A percentile compares a stretch with the other conserved stretches of the same genome.
Evolutionary conservation across 345 rosid species (phyloP).

Genomic region (Salix brachista): DNA sequence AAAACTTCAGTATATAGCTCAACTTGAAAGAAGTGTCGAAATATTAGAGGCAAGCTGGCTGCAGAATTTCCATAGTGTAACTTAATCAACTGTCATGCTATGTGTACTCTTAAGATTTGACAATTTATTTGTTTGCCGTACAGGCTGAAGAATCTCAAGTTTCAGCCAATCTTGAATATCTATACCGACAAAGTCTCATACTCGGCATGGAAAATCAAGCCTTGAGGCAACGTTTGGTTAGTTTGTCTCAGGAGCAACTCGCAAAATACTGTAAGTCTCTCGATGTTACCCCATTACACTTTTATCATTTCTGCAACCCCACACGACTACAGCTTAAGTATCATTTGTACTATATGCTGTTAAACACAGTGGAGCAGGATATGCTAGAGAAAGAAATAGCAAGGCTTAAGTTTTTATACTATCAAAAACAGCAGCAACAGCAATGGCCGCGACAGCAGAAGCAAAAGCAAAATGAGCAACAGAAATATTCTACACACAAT

Average conservation of each 20-base stretch:
- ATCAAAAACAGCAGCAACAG: slow-evolving; percentile 5
- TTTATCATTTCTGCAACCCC: no score
- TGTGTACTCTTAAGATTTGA: background rate
- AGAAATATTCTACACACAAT: background rate
- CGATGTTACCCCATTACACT: background rate
- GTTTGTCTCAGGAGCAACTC: slow-evolving; percentile 71
- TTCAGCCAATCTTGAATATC: slow-evolving; percentile 87
- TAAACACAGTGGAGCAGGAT: slow-evolving; percentile 2
- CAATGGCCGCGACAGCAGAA: background rate
- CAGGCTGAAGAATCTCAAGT: slow-evolving; percentile 82
- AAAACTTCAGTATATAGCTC: slow-evolving; percentile 62
- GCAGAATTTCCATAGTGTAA: background rate
- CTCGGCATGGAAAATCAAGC: slow-evolving; percentile 89
- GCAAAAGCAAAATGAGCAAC: background rate
- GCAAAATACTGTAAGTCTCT: slow-evolving; percentile 67
- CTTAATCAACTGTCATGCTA: background rate
- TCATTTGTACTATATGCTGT: background rate
- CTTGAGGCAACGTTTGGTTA: slow-evolving; percentile 75
- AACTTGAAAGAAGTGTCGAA: slow-evolving; percentile 57
- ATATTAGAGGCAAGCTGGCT: slow-evolving; percentile 42
- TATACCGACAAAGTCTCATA: slow-evolving; percentile 73
- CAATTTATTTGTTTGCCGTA: background rate
- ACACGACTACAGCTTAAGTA: background rate
- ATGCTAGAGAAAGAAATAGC: slow-evolving; percentile 7
- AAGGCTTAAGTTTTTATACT: background rate